Evolutionary conservation across 2,329 filamentous ascomycete genomes (phyloP), one percentile per base, ranked within the genome.

Genomic region (Calonectria fujianensis): DNA sequence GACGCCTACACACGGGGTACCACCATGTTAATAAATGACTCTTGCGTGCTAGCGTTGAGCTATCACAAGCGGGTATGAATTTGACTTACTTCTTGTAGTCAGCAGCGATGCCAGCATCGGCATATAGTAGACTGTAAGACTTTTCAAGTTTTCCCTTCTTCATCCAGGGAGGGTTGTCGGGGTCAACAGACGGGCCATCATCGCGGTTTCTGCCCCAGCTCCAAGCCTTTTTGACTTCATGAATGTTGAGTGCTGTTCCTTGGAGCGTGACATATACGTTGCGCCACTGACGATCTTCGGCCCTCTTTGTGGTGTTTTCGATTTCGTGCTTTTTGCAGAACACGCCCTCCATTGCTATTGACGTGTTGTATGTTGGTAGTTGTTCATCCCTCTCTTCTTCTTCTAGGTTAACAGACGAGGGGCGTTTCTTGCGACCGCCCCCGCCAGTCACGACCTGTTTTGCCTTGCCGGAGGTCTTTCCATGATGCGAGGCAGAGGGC

Each of bases 111-210:
- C 94, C 94, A 29, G 94, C 91, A 83, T 96, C 94, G 29, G 94
- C 94, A 82, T 95, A 93, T 76, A 95, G 90, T 63, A 96, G 87
- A 68, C 92, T 94, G 82, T 95, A 96, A n/a, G 89, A 90, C 82
- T 88, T 91, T 76, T 95, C 86, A 48, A 95, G 84, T 70, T 87
- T 87, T 27, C 90, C 90, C 74, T 85, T 88, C 77, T 85, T 89
- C 54, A 90, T 84, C 86, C 84, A 93, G 51, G 85, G 87, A 35
- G 86, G 90, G 78, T 86, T 87, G 80, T 89, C 89, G 24, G 88
- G 87, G 74, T 85, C 87, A 73, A 89, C 85, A 24, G 86, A 87
- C 3, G 89, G 88, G 1, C 88, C 89, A 61, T 88, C 90, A 76
- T 88, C 89, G 74, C 82, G 83, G 71, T 84, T 87, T 80, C 85